A percentile compares a stretch with the other conserved stretches of the same genome.
These are phyloP conservation scores for Botrytis hyacinthi DNA, from an alignment of 2,329 filamentous ascomycete genomes.

Conservation along the genomic window DNA sequence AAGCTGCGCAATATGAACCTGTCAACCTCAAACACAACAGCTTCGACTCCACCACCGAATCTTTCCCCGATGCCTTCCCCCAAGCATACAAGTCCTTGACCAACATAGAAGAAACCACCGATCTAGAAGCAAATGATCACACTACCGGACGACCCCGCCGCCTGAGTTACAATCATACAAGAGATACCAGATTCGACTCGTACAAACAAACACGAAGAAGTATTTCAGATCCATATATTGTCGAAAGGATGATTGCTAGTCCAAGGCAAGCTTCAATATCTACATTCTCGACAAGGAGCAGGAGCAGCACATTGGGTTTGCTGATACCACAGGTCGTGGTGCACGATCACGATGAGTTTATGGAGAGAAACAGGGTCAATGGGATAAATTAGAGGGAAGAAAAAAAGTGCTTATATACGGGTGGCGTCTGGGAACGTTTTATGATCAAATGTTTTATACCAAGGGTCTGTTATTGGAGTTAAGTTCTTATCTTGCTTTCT, in stretches of 20 bases:
- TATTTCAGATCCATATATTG: slow-evolving; percentile 8
- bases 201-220: slow-evolving; percentile 23
- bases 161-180: slow-evolving; percentile 28
- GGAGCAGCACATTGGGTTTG: slow-evolving; percentile 13
- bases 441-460: not conserved
- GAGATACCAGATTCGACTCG: slow-evolving; percentile 28
- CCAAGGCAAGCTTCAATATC: not conserved
- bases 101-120: slow-evolving; percentile 9
- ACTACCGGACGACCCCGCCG: not conserved
- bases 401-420: not conserved
- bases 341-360: slow-evolving; percentile 30
- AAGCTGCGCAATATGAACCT: not conserved
- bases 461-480: not conserved
- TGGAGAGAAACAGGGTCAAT: slow-evolving; percentile 22
- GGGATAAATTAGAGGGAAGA: not conserved
- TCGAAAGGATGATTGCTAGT: not conserved
- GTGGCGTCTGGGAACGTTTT: not conserved
- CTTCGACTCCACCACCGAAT: not conserved
- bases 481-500: not conserved
- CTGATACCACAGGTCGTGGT: slow-evolving; percentile 27
- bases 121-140: slow-evolving; percentile 3
- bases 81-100: slow-evolving; percentile 19
- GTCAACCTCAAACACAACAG: slow-evolving; percentile 6
- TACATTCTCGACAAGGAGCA: not conserved
- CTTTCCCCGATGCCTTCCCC: not conserved